Evolutionary conservation across 148 eudicot species (phyloP).

Genomic region (Rhododendron kiyosumense): DNA sequence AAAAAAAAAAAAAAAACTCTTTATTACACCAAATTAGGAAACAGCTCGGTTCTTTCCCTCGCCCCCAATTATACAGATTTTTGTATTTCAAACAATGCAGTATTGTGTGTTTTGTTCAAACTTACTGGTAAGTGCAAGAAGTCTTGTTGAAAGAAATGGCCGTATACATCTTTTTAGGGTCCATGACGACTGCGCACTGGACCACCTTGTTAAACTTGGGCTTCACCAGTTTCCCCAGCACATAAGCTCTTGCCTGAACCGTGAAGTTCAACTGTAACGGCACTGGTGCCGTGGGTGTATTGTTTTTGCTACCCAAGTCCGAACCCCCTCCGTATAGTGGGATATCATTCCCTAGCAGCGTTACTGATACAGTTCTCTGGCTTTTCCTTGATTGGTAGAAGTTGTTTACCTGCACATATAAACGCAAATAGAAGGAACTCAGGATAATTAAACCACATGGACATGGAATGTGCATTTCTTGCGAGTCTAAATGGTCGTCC

Average conservation of each 20-base stretch:
- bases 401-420: constrained; percentile 38
- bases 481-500: background rate
- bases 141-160: constrained; percentile 41
- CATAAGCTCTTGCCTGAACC: constrained; percentile 71
- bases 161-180: constrained; percentile 56
- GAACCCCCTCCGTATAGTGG: constrained; percentile 75
- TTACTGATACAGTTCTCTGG: constrained; percentile 40
- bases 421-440: background rate
- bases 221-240: constrained; percentile 70
- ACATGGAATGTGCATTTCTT: background rate
- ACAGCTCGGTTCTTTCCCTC: constrained; percentile 1
- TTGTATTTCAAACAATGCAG: background rate
- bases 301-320: constrained; percentile 38
- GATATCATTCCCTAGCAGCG: constrained; percentile 36
- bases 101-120: background rate
- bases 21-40: background rate
- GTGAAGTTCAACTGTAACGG: constrained; percentile 46
- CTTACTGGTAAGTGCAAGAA: constrained; percentile 34
- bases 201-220: constrained; percentile 62
- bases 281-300: constrained; percentile 37
- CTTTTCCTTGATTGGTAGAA: constrained; percentile 70
- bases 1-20: background rate
- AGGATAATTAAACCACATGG: background rate
- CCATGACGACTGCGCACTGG: constrained; percentile 45
- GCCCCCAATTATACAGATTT: background rate